Evolutionary conservation across 2,329 filamentous ascomycete species (phyloP), one percentile per base, ranked within the genome.

Genomic region (Calonectria pseudoturangicola): DNA sequence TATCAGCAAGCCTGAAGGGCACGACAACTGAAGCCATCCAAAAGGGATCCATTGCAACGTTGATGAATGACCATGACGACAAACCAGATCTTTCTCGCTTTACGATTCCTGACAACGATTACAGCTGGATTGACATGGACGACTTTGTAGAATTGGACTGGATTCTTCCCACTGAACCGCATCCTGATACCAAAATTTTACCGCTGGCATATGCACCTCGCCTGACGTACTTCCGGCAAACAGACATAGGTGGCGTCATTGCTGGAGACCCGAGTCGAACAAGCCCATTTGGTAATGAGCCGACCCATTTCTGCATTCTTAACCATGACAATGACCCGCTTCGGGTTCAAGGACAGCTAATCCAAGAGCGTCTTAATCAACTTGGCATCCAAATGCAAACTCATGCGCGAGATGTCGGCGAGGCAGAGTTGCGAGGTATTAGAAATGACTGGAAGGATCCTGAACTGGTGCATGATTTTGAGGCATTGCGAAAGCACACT

Each of bases 61-160:
- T 91, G 66, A 86, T 89, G 60, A 85, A 86, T 4, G 88, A 91
- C 66, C 85, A 89, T 65, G 89, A 91, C 30, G 89, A 89, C 10
- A 89, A 90, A 9, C 90, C 90, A 3, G 93, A 96, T 81, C 88
- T 98, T 63, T 98, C 96, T 0, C 93, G 93, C 66, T 99, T 99
- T 82, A 96, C 93, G 0, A 99, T 99, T 63, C 96, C 97, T 0
- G 97, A 99, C 82, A 94, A 97, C 68, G 97, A 99, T 80, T 92
- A 95, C 77, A 95, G 93, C 68, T 99, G 97, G 97, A 96, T 99
- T 74, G 97, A 99, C 81, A 98, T 99, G 95, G 97, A 99, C 81
- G 97, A 99, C 82, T 99, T 99, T 84, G 96, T 99, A 36, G 97
- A 99, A 83, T 87, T 99, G 27, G 97, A 98, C 82, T 98, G 96